A percentile compares a stretch with the other conserved stretches of the same genome.
phyloP scores from a whole-genome alignment of 2,329 filamentous ascomycete genomes.

The Chalara sp. region DNA sequence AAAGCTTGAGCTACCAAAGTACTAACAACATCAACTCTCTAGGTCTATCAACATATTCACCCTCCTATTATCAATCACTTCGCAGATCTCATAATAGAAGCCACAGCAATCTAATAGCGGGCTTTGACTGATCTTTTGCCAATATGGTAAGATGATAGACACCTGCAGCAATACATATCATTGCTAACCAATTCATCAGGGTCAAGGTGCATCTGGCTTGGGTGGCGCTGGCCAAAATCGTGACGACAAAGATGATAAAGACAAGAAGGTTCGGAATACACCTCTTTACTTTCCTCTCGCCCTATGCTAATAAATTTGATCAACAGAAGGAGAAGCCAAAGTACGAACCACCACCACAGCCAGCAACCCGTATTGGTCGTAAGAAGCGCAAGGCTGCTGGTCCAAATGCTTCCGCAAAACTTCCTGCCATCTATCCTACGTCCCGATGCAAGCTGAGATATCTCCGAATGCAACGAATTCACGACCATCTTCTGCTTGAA shows the following conservation, averaged over 20 bases:
- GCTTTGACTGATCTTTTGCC: constrained; percentile 7
- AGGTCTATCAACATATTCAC: too few species aligned
- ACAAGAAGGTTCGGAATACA: constrained; percentile 72
- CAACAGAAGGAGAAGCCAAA: constrained; percentile 97
- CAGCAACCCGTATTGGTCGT: constrained; percentile 91
- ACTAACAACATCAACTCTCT: too few species aligned
- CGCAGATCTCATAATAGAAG: too few species aligned
- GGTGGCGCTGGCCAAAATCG: constrained; percentile 48
- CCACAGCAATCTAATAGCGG: too few species aligned
- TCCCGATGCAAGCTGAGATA: constrained; percentile 96
- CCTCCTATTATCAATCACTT: too few species aligned
- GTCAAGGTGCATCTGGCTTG: constrained; percentile 37
- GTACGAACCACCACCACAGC: constrained; percentile 96
- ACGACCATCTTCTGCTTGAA: constrained; percentile 93
- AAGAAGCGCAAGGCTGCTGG: constrained; percentile 98
- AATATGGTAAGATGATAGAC: constrained; percentile 22
- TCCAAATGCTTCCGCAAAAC: constrained; percentile 89
- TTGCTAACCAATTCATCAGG: constrained; percentile 19
- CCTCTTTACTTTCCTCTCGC: background rate
- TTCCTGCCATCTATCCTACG: constrained; percentile 89
- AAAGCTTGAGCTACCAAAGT: too few species aligned
- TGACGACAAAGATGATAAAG: constrained; percentile 78
- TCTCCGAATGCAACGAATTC: constrained; percentile 95
- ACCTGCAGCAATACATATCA: background rate
- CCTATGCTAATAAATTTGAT: constrained; percentile 12